Conservation (phyloP, 2,329 filamentous ascomycete species). For the Pezizomycotina sp. region DNA sequence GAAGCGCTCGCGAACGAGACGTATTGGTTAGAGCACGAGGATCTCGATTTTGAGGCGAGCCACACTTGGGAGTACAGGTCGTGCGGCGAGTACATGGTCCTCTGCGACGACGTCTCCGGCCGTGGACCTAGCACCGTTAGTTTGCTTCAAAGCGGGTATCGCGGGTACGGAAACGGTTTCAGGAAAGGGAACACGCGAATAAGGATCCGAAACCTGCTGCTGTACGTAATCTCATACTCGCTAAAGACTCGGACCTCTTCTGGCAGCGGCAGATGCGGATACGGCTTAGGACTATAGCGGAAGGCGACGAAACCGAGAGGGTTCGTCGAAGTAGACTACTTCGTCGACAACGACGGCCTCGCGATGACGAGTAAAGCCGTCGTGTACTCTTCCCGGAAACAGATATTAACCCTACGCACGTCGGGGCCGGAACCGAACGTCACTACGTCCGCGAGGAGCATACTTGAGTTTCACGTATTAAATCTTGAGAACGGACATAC, state of each 20-base stretch:
- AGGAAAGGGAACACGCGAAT: conserved; percentile 4
- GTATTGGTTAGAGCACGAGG: neutral
- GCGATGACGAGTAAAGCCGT: conserved; percentile 20
- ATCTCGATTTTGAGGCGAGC: conserved; percentile 2
- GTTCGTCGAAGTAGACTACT: conserved; percentile 19
- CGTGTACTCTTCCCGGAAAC: conserved; percentile 22
- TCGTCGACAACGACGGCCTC: conserved; percentile 23
- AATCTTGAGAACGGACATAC: conserved; percentile 21
- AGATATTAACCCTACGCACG: conserved; percentile 6
- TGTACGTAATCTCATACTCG: conserved; percentile 5
- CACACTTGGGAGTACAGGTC: conserved; percentile 23
- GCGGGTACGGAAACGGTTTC: conserved; percentile 1
- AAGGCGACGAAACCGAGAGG: conserved; percentile 2
- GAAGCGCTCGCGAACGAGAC: conserved; percentile 1
- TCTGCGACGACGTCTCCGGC: conserved; percentile 21
- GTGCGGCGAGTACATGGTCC: conserved; percentile 22
- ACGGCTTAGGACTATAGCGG: conserved; percentile 8
- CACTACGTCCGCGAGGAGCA: conserved; percentile 7
- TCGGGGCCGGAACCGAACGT: neutral
- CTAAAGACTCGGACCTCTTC: conserved; percentile 19
- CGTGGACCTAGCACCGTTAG: conserved; percentile 20
- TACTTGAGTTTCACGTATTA: conserved; percentile 24
- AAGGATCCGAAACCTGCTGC: conserved; percentile 8
- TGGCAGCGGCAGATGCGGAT: conserved; percentile 12
- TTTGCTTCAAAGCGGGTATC: conserved; percentile 20